Conservation (phyloP, 2,329 filamentous ascomycete species). For the Penicillium occitanis region DNA sequence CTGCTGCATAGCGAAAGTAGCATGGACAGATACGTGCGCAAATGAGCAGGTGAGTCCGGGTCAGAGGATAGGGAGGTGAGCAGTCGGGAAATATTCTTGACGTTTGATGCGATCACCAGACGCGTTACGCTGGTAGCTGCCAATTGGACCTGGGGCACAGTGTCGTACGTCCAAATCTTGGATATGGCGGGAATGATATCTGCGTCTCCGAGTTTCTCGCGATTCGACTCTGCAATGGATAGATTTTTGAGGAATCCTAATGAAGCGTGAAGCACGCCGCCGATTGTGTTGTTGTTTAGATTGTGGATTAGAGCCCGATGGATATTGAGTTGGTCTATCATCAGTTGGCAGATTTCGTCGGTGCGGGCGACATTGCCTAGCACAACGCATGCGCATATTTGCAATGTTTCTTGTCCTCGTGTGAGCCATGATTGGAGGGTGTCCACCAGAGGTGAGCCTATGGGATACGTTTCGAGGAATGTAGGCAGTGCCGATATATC, state of each 20-base stretch:
- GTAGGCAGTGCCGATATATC: slow-evolving; percentile 41
- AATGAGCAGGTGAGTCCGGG: slow-evolving; percentile 30
- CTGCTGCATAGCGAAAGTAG: slow-evolving; percentile 44
- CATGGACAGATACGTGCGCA: slow-evolving; percentile 41
- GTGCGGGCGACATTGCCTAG: slow-evolving; percentile 50
- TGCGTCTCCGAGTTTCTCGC: slow-evolving; percentile 38
- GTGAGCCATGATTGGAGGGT: slow-evolving; percentile 43
- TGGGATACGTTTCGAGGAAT: slow-evolving; percentile 41
- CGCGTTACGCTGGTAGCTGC: slow-evolving; percentile 44
- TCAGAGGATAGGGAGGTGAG: slow-evolving; percentile 35
- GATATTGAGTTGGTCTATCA: slow-evolving; percentile 42
- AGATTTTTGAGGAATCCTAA: slow-evolving; percentile 52
- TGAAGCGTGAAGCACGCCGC: slow-evolving; percentile 45
- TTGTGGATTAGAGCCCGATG: slow-evolving; percentile 44
- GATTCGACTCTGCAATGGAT: slow-evolving; percentile 46
- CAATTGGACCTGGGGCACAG: slow-evolving; percentile 47
- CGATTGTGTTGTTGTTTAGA: slow-evolving; percentile 37
- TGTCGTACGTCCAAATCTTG: slow-evolving; percentile 42
- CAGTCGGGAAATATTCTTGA: slow-evolving; percentile 40
- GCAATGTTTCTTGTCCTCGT: slow-evolving; percentile 43
- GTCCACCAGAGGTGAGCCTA: slow-evolving; percentile 38
- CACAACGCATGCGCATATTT: slow-evolving; percentile 49
- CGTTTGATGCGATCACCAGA: slow-evolving; percentile 39
- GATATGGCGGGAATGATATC: slow-evolving; percentile 42
- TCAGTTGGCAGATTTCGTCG: slow-evolving; percentile 42